Evolutionary conservation across 2,329 filamentous ascomycete species (phyloP), one percentile per base, ranked within the genome.

Genomic region (Neonectria magnoliae): DNA sequence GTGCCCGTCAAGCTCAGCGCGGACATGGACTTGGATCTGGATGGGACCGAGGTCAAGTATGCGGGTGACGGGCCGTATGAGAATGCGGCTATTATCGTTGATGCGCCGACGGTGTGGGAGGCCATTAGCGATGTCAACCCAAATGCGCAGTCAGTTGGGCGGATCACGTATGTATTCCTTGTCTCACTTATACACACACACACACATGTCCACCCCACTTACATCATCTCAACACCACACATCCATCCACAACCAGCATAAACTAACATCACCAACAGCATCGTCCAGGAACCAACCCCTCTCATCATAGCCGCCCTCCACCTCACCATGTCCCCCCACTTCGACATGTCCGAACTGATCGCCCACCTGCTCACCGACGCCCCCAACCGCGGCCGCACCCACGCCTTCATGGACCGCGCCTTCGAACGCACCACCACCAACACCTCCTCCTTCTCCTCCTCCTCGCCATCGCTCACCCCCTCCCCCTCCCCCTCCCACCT

Each of bases 311-410:
- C 84, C 2, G 85, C 86, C 0, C 78, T 89, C 2, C 88, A 90
- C 71, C 77, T 88, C 60, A 87, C 87, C 3, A 84, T 90, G 80
- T 80, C 83, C 29, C 73, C 82, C 13, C 78, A 85, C 62, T 90
- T 90, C 67, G 87, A 90, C 71, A 87, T 90, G 85, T 83, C 88
- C 52, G 87, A 89, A 65, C 78, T 90, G 1, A 86, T 87, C 62
- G 75, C 77, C 16, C 81, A 87, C 65, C 79, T 90, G 16, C 81
- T 88, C 5, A 81, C 84, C 13, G 83, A 84, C n/a, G 75, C 72
- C 8, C 75, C 74, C 29, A 80, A 83, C 74, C 76, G 78, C 33
- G 77, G 83, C 65, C 82, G 79, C 66, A 83, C 79, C 1, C 77
- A 76, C 27, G 83, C 85, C 9, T 81, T 84, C 61, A 82, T 85